These are phyloP conservation scores for Graphilbum fragrans DNA, from an alignment of 2,329 filamentous ascomycete species.

Conservation along the genomic window DNA sequence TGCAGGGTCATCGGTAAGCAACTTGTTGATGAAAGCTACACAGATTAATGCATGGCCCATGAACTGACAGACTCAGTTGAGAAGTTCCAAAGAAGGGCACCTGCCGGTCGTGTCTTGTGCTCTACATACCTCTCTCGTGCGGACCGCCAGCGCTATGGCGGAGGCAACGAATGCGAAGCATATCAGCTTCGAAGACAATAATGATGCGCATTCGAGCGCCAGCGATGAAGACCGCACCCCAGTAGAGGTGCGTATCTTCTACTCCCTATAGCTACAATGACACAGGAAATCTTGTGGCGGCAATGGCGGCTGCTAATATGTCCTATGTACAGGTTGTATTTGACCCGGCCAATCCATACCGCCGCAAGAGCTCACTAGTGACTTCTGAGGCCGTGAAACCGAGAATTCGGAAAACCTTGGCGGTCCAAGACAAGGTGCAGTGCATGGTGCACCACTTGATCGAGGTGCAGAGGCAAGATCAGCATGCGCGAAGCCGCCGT, in stretches of 20 bases:
- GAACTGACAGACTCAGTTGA: no score
- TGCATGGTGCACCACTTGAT: slow-evolving; percentile 56
- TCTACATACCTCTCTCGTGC: no score
- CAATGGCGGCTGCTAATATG: not conserved
- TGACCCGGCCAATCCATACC: slow-evolving; percentile 46
- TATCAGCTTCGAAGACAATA: slow-evolving; percentile 7
- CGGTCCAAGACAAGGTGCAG: slow-evolving; percentile 30
- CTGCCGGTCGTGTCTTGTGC: no score
- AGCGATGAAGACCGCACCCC: slow-evolving; percentile 39
- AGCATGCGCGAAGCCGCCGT: slow-evolving; percentile 10
- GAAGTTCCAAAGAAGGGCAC: no score
- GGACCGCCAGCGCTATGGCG: not conserved
- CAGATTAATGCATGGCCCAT: no score
- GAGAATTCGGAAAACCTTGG: slow-evolving; percentile 17
- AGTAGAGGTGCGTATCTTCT: slow-evolving; percentile 34
- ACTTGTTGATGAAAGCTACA: no score
- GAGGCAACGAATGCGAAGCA: not conserved
- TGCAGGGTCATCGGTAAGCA: no score
- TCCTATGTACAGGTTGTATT: slow-evolving; percentile 52
- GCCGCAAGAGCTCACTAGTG: slow-evolving; percentile 55
- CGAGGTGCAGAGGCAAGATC: slow-evolving; percentile 36
- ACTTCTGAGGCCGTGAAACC: slow-evolving; percentile 30
- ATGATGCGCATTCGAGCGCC: slow-evolving; percentile 28
- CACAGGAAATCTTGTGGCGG: not conserved
- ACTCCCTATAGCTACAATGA: not conserved